Percentiles rank a stretch among this genome's conserved stretches.
phyloP scores from a whole-genome alignment of 2,329 filamentous ascomycete species.

The Aphanoascus verrucosus region DNA sequence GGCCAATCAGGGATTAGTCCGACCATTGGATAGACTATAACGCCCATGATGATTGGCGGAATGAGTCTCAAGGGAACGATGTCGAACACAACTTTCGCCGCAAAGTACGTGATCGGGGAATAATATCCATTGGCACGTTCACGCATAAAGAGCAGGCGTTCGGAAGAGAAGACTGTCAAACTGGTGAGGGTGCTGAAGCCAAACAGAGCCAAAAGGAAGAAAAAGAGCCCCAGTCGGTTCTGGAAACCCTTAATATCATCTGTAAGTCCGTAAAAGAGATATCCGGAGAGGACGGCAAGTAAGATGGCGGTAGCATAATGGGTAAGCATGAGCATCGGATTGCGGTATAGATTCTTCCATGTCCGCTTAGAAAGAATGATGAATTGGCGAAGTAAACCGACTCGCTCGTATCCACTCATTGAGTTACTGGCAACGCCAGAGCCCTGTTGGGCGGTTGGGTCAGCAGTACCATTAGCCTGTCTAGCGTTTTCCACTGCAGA shows the following conservation, averaged over 20 bases:
- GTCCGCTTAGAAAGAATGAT: conserved; percentile 79
- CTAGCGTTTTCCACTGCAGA: conserved; percentile 55
- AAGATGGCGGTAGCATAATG: conserved; percentile 97
- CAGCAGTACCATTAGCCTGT: conserved; percentile 55
- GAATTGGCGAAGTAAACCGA: conserved; percentile 74
- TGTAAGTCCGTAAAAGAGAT: conserved; percentile 89
- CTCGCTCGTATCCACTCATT: conserved; percentile 69
- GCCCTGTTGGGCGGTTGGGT: conserved; percentile 43
- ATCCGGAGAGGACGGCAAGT: conserved; percentile 85
- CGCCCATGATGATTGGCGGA: conserved; percentile 86
- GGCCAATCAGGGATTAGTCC: conserved; percentile 70
- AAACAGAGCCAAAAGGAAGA: conserved; percentile 90
- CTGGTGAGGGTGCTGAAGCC: conserved; percentile 94
- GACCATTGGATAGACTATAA: conserved; percentile 97
- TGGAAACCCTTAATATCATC: conserved; percentile 97
- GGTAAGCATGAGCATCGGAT: conserved; percentile 95
- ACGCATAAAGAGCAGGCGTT: conserved; percentile 80
- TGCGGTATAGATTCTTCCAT: conserved; percentile 94
- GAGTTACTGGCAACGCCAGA: conserved; percentile 42
- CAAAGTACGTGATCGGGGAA: conserved; percentile 83
- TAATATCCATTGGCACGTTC: conserved; percentile 97
- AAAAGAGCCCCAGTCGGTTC: conserved; percentile 91
- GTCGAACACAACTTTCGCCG: conserved; percentile 95
- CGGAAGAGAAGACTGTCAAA: conserved; percentile 82
- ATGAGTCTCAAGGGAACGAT: conserved; percentile 89